Base-by-base conservation (phyloP, 2,329 filamentous ascomycete genomes). In the Tothia fuscella region DNA sequence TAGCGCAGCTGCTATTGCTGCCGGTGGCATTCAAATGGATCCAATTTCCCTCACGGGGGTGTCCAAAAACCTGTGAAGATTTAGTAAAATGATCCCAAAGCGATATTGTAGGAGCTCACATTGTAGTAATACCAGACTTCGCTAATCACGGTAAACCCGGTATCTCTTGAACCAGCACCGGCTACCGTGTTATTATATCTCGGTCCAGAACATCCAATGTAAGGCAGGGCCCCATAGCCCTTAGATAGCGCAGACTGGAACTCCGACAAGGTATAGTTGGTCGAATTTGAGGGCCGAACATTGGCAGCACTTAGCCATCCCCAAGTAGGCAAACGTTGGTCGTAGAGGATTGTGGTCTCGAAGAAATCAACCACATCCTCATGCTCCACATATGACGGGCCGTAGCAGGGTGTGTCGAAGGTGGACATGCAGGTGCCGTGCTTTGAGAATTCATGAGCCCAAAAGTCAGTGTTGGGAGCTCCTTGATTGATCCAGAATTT, bases 51-150 rank as follows among this genome's bases (percentile, higher is more conserved):
- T 66, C 59, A 59, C 80, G 78, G 5, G 74, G 68, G 13, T 65
- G 57, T 3, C 77, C 77, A 42, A 65, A 67, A 2, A 52, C 55
- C 56, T 60, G 13, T 9, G 12, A 3, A 4, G 5, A 31, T 28
- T 9, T 1, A 6, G n/a, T 34, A 21, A 38, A 21, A 3, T 32
- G 2, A 0, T 30, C 17, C 24, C 4, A 19, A 30, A 30, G 6
- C 38, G 6, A 17, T 3, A 16, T 2, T 17, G 4, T 6, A 33
- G n/a, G 4, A 20, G 48, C 51, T 51, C 40, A 73, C 71, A 56
- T 80, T 70, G 55, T 72, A 67, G 51, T 79, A 80, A 53, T 81
- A 82, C 76, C 76, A 82, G 10, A 78, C 65, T 64, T 82, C 78
- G 45, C 56, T 68, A 36, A 82, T 49, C 24, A 69, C 63, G 1